A percentile compares a stretch with the other conserved stretches of the same genome.
These are phyloP conservation scores for Plantago elongata DNA, from an alignment of 257 asterid species.

Conservation along the genomic window DNA sequence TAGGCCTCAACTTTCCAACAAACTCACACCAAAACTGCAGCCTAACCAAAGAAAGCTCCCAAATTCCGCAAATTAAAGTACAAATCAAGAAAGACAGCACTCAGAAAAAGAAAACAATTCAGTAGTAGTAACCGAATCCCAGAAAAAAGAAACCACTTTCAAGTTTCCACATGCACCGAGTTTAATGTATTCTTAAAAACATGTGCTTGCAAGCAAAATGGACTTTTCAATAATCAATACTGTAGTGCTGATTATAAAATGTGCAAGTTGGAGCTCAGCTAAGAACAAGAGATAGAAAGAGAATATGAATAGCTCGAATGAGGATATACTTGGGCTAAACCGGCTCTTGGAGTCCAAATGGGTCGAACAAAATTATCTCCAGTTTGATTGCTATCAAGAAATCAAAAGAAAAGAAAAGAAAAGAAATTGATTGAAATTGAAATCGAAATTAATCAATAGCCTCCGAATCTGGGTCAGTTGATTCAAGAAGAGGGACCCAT, in stretches of 20 bases:
- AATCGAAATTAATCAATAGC: too few species aligned
- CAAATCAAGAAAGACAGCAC: background rate
- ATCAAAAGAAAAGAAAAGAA: too few species aligned
- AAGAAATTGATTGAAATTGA: too few species aligned
- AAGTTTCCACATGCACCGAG: conserved; percentile 13
- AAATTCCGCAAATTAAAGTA: conserved; percentile 17
- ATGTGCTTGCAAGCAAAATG: background rate
- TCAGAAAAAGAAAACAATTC: background rate
- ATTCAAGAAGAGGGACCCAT: too few species aligned
- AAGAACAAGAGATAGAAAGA: background rate
- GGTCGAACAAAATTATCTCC: conserved; percentile 4
- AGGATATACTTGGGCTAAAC: conserved; percentile 13
- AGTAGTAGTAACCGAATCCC: conserved; percentile 12
- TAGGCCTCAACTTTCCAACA: conserved; percentile 13
- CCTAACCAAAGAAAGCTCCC: conserved; percentile 10
- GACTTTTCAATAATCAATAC: conserved; percentile 1
- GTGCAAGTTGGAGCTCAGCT: conserved; percentile 12
- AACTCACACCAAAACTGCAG: conserved; percentile 9
- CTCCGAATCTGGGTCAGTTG: too few species aligned
- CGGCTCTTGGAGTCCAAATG: conserved; percentile 14
- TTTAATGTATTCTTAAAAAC: background rate
- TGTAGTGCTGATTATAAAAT: background rate
- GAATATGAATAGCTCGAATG: too few species aligned
- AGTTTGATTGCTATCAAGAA: background rate
- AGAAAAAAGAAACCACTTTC: conserved; percentile 2